Percentiles rank a stretch among this genome's conserved stretches.
These are phyloP conservation scores for Lipomyces oligophaga DNA, from an alignment of 805 yeast genomes.

Conservation along the genomic window DNA sequence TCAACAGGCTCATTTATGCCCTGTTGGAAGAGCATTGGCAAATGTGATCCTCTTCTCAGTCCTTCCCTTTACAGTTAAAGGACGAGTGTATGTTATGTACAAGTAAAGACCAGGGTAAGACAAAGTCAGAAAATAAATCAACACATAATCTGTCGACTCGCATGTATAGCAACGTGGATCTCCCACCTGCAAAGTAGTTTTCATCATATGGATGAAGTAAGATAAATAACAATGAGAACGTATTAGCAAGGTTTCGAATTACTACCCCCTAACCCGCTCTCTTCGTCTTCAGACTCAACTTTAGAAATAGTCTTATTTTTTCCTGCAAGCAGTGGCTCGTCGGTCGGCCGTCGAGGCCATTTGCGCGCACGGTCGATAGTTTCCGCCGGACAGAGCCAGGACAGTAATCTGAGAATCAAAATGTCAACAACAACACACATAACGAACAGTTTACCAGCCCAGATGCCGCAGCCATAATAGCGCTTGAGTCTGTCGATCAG, in stretches of 20 bases:
- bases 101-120: too few relatives aligned
- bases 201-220: too few relatives aligned
- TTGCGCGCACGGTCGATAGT: conserved; percentile 71
- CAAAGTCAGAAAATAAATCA: too few relatives aligned
- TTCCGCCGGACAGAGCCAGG: conserved; percentile 63
- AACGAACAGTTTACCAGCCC: conserved; percentile 83
- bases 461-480: conserved; percentile 59
- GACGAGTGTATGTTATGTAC: too few relatives aligned
- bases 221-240: not conserved
- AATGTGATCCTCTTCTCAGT: too few relatives aligned
- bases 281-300: conserved; percentile 27
- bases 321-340: conserved; percentile 19
- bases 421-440: conserved; percentile 79
- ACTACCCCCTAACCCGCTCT: conserved; percentile 8
- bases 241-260: too few relatives aligned
- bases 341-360: conserved; percentile 27
- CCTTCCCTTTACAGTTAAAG: too few relatives aligned
- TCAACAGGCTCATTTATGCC: too few relatives aligned
- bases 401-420: conserved; percentile 58
- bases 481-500: conserved; percentile 57
- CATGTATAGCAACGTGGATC: too few relatives aligned
- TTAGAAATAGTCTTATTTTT: conserved; percentile 5
- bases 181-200: too few relatives aligned
- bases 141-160: too few relatives aligned
- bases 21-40: too few relatives aligned